phyloP scores from a whole-genome alignment of 164 flowering plant species.

The Piper betle region DNA sequence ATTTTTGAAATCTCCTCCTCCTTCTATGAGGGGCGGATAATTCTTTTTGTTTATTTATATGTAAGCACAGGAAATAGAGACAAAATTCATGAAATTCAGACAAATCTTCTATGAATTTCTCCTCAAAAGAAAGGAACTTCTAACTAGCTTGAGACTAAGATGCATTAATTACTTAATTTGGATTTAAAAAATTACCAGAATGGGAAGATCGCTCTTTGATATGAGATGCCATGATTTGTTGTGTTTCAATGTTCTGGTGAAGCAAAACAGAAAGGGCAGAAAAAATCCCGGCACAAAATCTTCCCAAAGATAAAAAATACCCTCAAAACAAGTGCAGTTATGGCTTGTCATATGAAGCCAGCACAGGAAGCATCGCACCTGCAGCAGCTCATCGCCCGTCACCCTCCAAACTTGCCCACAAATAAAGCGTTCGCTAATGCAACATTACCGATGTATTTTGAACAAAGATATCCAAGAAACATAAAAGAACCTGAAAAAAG shows the following conservation, averaged over 20 bases:
- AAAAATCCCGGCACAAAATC: slow-evolving; percentile 1
- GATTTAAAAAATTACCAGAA: slow-evolving; percentile 5
- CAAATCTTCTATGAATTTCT: too few species aligned
- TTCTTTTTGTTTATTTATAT: background rate
- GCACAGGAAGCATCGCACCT: background rate
- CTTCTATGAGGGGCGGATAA: background rate
- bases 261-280: background rate
- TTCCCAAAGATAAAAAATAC: background rate
- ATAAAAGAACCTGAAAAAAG: too few species aligned
- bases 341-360: background rate
- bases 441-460: too few species aligned
- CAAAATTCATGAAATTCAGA: background rate
- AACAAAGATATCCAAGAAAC: too few species aligned
- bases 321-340: background rate
- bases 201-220: slow-evolving; percentile 9
- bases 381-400: background rate
- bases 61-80: background rate
- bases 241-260: slow-evolving; percentile 1
- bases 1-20: background rate
- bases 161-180: background rate
- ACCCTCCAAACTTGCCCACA: background rate
- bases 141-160: background rate
- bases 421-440: too few species aligned
- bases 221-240: slow-evolving; percentile 11
- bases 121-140: background rate